Percentiles rank a stretch among this genome's conserved stretches.
Conservation (phyloP, 2,329 filamentous ascomycete genomes). For the Graphiopsis chlorocephala region DNA sequence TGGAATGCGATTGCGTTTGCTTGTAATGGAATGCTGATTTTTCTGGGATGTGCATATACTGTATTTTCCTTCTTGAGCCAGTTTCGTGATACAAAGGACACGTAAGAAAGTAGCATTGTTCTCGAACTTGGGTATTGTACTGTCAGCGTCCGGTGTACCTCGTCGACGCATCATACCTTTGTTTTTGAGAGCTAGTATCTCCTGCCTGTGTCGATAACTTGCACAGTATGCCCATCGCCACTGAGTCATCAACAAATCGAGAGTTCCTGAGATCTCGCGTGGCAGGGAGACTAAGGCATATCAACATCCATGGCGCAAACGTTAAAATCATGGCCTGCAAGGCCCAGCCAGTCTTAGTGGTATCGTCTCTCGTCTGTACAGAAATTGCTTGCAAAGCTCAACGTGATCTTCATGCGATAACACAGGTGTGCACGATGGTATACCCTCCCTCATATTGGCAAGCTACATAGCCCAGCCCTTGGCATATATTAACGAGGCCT, state of each 20-base stretch:
- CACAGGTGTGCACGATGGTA: background rate
- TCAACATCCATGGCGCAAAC: background rate
- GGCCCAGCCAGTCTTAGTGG: background rate
- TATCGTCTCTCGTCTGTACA: background rate
- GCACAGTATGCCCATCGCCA: background rate
- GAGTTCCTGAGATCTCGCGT: background rate
- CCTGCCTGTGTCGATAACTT: background rate
- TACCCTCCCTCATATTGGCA: too few relatives aligned
- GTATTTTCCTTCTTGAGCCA: background rate
- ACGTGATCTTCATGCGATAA: background rate
- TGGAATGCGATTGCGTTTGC: background rate
- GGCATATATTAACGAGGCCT: background rate
- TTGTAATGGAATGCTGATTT: background rate
- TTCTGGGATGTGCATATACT: background rate
- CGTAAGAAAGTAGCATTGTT: background rate
- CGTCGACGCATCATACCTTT: too few relatives aligned
- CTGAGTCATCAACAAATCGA: background rate
- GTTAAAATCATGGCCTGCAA: background rate
- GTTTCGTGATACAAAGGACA: background rate
- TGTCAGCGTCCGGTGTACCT: too few relatives aligned
- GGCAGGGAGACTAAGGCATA: constrained; percentile 1
- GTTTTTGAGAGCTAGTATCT: background rate
- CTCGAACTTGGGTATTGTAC: background rate
- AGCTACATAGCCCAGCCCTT: background rate
- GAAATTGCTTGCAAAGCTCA: background rate